Base-by-base conservation (phyloP, 2,329 filamentous ascomycete species). In the Arthrobotrys iridis region DNA sequence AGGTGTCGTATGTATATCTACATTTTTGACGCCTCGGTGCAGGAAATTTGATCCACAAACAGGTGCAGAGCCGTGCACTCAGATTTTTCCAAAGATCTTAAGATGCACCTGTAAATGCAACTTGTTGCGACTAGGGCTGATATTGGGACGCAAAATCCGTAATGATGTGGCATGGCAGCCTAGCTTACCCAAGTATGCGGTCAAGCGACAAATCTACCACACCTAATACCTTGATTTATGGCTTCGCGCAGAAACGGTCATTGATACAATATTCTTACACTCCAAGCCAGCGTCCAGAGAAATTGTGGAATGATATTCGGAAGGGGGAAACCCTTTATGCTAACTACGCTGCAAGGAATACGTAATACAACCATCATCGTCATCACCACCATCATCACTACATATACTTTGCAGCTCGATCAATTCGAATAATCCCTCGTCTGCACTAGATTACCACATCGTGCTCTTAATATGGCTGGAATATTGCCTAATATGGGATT, bases 101-200 rank as follows among this genome's bases (percentile, higher is more conserved):
- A 55, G 22, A 24, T 37, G 50, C 50, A 24, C 11, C 50, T 55
- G 50, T 6, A 35, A 37, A 55, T 55, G 50, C 50, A 55, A 4
- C 28, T 55, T 55, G 30, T 24, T 55, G 50, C 30, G 50, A 55
- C 50, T 55, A 37, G 30, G 50, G 50, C 28, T n/a, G 37, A 10
- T n/a, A 30, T 37, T 37, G 30, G 30, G 50, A 55, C 18, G 30
- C n/a, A 52, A n/a, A 24, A 37, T 11, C 26, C 24, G 18, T 55
- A n/a, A 37, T 37, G 50, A 55, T 55, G 50, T 55, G 50, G 50
- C 50, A 55, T 52, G 50, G 50, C 50, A 55, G 50, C 50, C 50
- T 37, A 52, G 18, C 20, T n/a, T 1, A 33, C 50, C 30, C 30
- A 55, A 35, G 18, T 18, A 5, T 55, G 18, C 18, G 3, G 18